Percentiles rank a stretch among this genome's conserved stretches.
phyloP scores from a whole-genome alignment of 306 rosid species.

The Leucaena leucocephala region DNA sequence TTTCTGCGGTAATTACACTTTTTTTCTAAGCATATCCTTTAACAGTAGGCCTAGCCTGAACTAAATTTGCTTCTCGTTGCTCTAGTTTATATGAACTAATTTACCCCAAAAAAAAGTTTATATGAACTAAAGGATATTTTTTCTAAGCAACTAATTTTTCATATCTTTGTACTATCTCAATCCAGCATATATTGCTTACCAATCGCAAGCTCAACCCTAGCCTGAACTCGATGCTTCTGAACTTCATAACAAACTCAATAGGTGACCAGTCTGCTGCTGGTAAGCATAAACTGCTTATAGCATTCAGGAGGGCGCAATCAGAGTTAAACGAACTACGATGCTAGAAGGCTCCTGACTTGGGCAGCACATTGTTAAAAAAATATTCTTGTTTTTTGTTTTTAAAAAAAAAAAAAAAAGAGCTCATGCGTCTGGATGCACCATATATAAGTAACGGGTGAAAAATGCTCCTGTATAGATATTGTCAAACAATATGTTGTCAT shows the following conservation, averaged over 20 bases:
- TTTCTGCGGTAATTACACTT: too few relatives aligned
- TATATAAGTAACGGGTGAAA: constrained; percentile 19
- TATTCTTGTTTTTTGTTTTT: too few relatives aligned
- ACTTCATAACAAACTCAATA: background rate
- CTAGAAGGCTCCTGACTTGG: constrained; percentile 2
- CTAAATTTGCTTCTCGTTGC: too few relatives aligned
- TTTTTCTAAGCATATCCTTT: too few relatives aligned
- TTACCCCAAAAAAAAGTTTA: too few relatives aligned
- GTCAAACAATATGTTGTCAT: constrained; percentile 16
- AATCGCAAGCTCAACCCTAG: background rate
- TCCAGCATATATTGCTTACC: background rate
- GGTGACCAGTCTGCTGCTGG: background rate
- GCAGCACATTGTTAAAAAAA: background rate
- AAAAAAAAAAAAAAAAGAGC: background rate
- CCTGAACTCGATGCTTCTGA: background rate
- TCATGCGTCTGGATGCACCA: constrained; percentile 5
- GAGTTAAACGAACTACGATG: background rate
- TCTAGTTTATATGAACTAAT: too few relatives aligned
- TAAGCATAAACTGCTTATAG: background rate
- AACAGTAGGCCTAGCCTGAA: too few relatives aligned
- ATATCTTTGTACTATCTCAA: too few relatives aligned
- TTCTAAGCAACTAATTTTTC: too few relatives aligned
- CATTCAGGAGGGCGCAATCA: background rate
- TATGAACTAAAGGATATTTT: too few relatives aligned
- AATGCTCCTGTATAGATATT: constrained; percentile 14